Base-by-base conservation (phyloP, 2,329 filamentous ascomycete genomes). In the Elsinoe necatrix region DNA sequence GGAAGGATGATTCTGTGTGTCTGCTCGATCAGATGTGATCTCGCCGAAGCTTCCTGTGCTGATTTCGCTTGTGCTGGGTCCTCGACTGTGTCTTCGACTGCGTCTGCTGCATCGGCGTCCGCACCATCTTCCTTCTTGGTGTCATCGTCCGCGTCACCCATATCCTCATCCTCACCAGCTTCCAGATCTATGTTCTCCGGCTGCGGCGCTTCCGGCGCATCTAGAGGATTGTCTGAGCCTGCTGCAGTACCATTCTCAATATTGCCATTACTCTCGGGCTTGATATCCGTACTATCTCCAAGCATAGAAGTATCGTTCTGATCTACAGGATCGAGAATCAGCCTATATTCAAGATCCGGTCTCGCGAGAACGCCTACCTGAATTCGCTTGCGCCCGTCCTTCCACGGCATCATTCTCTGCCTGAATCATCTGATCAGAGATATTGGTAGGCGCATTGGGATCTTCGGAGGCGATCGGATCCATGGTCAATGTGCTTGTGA, bases 1-100 rank as follows among this genome's bases (percentile, higher is more conserved):
- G 93, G 93, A 20, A 98, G 82, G 61, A 98, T 91, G 67, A 97
- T 97, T 60, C 91, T 86, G 68, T 96, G 92, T 41, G 90, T 95
- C 74, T 98, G 93, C 12, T 89, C 84, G 60, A 95, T 87, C 56
- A 98, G 83, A 67, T 97, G 91, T 64, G 92, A 87, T 62, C 92
- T 88, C 54, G 93, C 95, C 3, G 89, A 86, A 42, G 87, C 85
- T 74, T 96, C 91, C 57, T 91, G 77, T 2, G 82, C 82, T 56
- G 90, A 82, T 72, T 95, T 96, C 41, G 85, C 83, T 69, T 91
- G 79, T 54, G 87, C 72, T 7, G 59, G 55, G n/a, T 60, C 57
- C 16, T 73, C 76, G 47, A 71, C 67, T 35, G 73, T 68, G 27
- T 73, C 69, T 12, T 74, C 75, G 34, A 77, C 78, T n/a, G 72